phyloP scores from a whole-genome alignment of 352 stramenopile species.

The Aphanomyces invadans region DNA sequence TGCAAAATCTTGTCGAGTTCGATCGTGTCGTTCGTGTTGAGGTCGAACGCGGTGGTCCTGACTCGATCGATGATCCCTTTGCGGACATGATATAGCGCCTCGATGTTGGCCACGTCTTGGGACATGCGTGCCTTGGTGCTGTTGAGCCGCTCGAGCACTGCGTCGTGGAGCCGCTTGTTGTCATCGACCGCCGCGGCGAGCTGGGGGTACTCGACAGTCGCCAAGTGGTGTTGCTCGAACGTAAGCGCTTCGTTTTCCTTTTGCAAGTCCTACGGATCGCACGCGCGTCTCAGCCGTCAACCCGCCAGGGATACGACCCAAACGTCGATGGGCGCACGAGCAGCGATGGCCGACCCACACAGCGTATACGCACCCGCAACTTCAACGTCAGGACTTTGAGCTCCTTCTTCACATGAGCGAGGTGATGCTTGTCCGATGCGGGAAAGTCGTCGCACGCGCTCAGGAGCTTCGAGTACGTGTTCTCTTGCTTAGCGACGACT shows the following conservation, averaged over 20 bases:
- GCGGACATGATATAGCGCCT: slow-evolving; percentile 58
- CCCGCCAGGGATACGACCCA: too few relatives aligned
- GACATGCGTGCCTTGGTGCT: slow-evolving; percentile 48
- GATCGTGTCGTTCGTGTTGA: slow-evolving; percentile 21
- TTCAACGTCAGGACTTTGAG: slow-evolving; percentile 61
- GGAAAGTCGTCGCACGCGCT: slow-evolving; percentile 55
- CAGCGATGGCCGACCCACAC: too few relatives aligned
- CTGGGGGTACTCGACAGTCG: slow-evolving; percentile 46
- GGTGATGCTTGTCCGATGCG: slow-evolving; percentile 47
- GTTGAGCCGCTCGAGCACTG: slow-evolving; percentile 62
- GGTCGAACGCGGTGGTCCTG: slow-evolving; percentile 23
- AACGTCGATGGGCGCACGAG: too few relatives aligned
- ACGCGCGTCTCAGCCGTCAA: not conserved
- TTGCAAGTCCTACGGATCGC: slow-evolving; percentile 37
- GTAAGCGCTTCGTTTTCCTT: slow-evolving; percentile 61
- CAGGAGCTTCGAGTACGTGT: slow-evolving; percentile 58
- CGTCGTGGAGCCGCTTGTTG: slow-evolving; percentile 55
- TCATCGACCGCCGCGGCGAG: slow-evolving; percentile 43
- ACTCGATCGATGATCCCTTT: slow-evolving; percentile 71
- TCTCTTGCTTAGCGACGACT: slow-evolving; percentile 42
- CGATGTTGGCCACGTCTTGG: slow-evolving; percentile 54
- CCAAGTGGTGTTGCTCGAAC: slow-evolving; percentile 53
- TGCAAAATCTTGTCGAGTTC: slow-evolving; percentile 21
- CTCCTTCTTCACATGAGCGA: slow-evolving; percentile 59
- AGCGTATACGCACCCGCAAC: slow-evolving; percentile 23